Percentiles rank a stretch among this genome's conserved stretches.
phyloP scores from a whole-genome alignment of 164 flowering plant species.

The Vitis cinerea region DNA sequence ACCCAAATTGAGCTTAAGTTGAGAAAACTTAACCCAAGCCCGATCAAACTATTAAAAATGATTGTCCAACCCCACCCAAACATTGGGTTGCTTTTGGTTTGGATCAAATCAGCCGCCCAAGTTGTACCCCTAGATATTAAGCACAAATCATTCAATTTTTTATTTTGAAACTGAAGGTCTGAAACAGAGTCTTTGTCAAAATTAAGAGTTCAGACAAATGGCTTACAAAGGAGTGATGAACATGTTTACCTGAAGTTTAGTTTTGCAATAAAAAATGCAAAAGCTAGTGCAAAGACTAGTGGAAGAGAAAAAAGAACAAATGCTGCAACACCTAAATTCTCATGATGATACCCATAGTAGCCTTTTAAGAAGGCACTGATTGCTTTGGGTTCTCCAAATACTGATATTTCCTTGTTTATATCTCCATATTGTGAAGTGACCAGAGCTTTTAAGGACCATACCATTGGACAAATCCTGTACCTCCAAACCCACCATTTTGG shows the following conservation, averaged over 20 bases:
- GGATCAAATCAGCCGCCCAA: no score
- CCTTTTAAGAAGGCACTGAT: slow-evolving; percentile 19
- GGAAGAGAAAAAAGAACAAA: slow-evolving; percentile 25
- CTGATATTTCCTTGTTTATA: slow-evolving; percentile 19
- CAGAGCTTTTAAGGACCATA: slow-evolving; percentile 50
- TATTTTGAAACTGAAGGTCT: no score
- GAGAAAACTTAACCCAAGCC: no score
- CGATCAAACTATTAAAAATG: no score
- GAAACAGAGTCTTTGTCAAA: no score
- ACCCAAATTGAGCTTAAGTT: no score
- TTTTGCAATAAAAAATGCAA: slow-evolving; percentile 22
- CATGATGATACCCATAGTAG: slow-evolving; percentile 22
- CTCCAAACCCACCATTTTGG: slow-evolving; percentile 68
- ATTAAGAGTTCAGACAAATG: no score
- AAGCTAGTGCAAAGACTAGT: slow-evolving; percentile 18
- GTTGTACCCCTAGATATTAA: no score
- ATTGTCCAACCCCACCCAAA: no score
- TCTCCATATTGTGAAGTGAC: slow-evolving; percentile 62
- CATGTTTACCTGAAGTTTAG: slow-evolving; percentile 24
- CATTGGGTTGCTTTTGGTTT: no score
- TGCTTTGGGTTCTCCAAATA: slow-evolving; percentile 21
- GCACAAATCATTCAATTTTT: no score
- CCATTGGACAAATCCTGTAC: slow-evolving; percentile 37
- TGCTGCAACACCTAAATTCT: slow-evolving; percentile 19
- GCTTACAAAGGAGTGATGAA: neutral